Evolutionary conservation across 2,329 filamentous ascomycete genomes (phyloP), one percentile per base, ranked within the genome.

Genomic region (Trichophyton simii): DNA sequence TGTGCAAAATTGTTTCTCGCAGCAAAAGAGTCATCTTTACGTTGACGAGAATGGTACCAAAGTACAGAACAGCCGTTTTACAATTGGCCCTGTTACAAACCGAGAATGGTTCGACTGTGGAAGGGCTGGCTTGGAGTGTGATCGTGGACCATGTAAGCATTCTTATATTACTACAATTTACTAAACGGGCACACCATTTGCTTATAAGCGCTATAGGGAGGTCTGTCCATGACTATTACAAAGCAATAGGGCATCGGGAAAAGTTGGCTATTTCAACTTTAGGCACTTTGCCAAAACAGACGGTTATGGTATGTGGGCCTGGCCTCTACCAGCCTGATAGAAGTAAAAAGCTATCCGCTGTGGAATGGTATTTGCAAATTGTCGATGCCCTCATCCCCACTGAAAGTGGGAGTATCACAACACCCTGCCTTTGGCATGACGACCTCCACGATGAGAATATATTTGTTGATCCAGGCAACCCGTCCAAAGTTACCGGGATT

Each of bases 361-460:
- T 57, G 8, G 57, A 57, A 57, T 20, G 34, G 9, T 62, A 62
- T 15, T 46, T 55, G 13, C 57, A 34, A 36, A 44, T 62, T n/a
- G n/a, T 59, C 28, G 31, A 62, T 7, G 42, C 42, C 9, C 44
- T 62, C n/a, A 34, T 55, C 42, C 60, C 60, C 8, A 25, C 28
- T 50, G 60, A 59, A 25, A 59, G 7, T 57, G 13, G 28, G 57
- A 13, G 31, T 18, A 55, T 62, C 18, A 57, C 38, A 31, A 60
- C 57, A 20, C 48, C 57, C 3, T 63, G 41, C 58, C 65, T 72
- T 60, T 72, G 70, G 68, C 68, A 70, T 62, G 61, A 68, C 64
- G 68, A 71, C 66, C 61, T 71, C 28, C 67, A 71, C 57, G 64
- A 66, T 65, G 67, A 70, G 50, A 72, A 72, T 62, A 62, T 73